Evolutionary conservation across 1,284 basidiomycete genomes (phyloP).

Genomic region (Cutaneotrichosporon cutaneum): DNA sequence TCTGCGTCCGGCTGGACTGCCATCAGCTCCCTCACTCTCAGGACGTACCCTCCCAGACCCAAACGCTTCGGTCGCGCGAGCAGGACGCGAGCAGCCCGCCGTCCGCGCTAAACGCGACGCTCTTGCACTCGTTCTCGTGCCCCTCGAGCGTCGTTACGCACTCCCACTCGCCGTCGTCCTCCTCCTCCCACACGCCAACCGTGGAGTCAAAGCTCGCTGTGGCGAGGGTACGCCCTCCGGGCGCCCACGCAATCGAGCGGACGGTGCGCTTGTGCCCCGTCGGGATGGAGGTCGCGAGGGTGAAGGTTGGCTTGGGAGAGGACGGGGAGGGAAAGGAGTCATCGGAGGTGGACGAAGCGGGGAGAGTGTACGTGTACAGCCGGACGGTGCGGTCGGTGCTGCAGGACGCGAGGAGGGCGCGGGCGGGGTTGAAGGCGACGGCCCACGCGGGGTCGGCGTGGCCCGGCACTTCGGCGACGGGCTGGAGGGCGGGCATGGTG

Average conservation of each 20-base stretch:
- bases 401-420: slow-evolving; percentile 83
- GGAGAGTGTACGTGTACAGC: slow-evolving; percentile 68
- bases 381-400: slow-evolving; percentile 91
- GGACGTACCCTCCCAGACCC: slow-evolving; percentile 92
- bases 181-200: slow-evolving; percentile 84
- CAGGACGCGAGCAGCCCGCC: slow-evolving; percentile 88
- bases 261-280: slow-evolving; percentile 91
- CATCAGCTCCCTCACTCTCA: slow-evolving; percentile 10
- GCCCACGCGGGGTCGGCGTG: slow-evolving; percentile 87
- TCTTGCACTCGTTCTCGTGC: slow-evolving; percentile 97
- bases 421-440: slow-evolving; percentile 84
- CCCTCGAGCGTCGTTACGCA: slow-evolving; percentile 83
- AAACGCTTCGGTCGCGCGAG: slow-evolving; percentile 93
- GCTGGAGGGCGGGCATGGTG: slow-evolving; percentile 3
- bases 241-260: slow-evolving; percentile 85
- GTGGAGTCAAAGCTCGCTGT: slow-evolving; percentile 94
- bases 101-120: slow-evolving; percentile 75
- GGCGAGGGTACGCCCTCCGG: slow-evolving; percentile 82
- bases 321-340: slow-evolving; percentile 28
- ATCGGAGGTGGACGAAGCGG: slow-evolving; percentile 24
- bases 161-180: slow-evolving; percentile 54
- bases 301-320: slow-evolving; percentile 56
- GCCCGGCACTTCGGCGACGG: slow-evolving; percentile 55
- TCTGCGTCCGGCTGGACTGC: slow-evolving; percentile 85
- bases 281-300: slow-evolving; percentile 63